These are phyloP conservation scores for Botryobasidium botryosum DNA, from an alignment of 768 basidiomycete species.

Conservation along the genomic window DNA sequence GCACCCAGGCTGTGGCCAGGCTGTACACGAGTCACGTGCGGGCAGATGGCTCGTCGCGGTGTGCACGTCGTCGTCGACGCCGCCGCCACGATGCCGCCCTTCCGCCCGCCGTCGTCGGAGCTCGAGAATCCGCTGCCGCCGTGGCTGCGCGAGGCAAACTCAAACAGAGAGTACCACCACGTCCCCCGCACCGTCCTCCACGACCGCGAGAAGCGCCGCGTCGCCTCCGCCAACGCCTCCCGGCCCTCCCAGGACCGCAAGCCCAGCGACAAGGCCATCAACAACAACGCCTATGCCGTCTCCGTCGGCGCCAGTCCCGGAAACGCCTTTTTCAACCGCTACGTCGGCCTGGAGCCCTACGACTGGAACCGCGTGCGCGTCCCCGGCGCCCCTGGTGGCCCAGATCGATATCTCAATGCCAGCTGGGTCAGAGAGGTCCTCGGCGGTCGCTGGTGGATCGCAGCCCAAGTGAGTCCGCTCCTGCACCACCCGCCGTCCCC, in stretches of 20 bases:
- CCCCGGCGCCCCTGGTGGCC: constrained; percentile 23
- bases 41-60: too few relatives aligned
- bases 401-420: constrained; percentile 52
- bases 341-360: constrained; percentile 48
- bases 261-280: too few relatives aligned
- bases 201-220: too few relatives aligned
- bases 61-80: too few relatives aligned
- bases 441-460: constrained; percentile 70
- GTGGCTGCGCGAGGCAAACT: not conserved
- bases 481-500: not conserved
- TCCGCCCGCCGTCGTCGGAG: not conserved
- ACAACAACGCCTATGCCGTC: too few relatives aligned
- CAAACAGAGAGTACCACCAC: not conserved
- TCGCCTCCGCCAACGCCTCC: too few relatives aligned
- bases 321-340: too few relatives aligned
- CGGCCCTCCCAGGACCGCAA: too few relatives aligned
- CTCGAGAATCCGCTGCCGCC: not conserved
- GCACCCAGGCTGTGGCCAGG: too few relatives aligned
- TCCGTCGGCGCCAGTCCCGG: too few relatives aligned
- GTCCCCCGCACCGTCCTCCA: not conserved
- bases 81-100: not conserved
- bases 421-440: constrained; percentile 66
- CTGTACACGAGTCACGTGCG: too few relatives aligned
- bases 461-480: constrained; percentile 34
- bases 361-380: constrained; percentile 65